Percentiles rank a stretch among this genome's conserved stretches.
phyloP scores from a whole-genome alignment of 768 basidiomycete genomes.

The Leccinum obscurum region DNA sequence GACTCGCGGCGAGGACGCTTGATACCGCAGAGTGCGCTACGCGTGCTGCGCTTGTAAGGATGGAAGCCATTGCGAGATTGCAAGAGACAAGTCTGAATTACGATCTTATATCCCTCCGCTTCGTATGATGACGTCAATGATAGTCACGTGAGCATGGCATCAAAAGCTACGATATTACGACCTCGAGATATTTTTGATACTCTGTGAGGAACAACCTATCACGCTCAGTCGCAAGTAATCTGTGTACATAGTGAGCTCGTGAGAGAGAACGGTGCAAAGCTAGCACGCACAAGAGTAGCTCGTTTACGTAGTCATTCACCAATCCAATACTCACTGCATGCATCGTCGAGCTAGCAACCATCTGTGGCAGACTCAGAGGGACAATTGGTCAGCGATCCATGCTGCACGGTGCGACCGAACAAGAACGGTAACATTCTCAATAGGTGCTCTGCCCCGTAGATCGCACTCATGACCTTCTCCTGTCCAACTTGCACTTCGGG shows the following conservation, averaged over 20 bases:
- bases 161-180: no score
- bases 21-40: slow-evolving; percentile 57
- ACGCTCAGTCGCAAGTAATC: slow-evolving; percentile 79
- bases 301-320: slow-evolving; percentile 86
- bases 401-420: not conserved
- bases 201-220: slow-evolving; percentile 71
- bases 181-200: slow-evolving; percentile 61
- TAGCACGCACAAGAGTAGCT: slow-evolving; percentile 69
- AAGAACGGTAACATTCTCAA: slow-evolving; percentile 65
- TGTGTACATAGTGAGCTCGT: slow-evolving; percentile 29
- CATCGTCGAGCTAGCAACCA: slow-evolving; percentile 85
- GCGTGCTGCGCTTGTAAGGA: slow-evolving; percentile 46
- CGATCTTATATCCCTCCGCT: no score
- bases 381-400: slow-evolving; percentile 7
- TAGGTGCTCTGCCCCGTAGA: slow-evolving; percentile 98
- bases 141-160: no score
- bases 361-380: slow-evolving; percentile 88
- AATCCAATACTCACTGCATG: slow-evolving; percentile 85
- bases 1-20: slow-evolving; percentile 46
- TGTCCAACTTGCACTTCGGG: slow-evolving; percentile 62
- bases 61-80: slow-evolving; percentile 43
- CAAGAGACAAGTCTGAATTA: no score
- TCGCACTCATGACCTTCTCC: slow-evolving; percentile 82
- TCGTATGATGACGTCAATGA: no score
- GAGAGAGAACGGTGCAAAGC: not conserved